Percentiles rank a stretch among this genome's conserved stretches.
These are phyloP conservation scores for peach (Prunus persica) DNA, from an alignment of 306 rosid species.

Conservation along the genomic window DNA sequence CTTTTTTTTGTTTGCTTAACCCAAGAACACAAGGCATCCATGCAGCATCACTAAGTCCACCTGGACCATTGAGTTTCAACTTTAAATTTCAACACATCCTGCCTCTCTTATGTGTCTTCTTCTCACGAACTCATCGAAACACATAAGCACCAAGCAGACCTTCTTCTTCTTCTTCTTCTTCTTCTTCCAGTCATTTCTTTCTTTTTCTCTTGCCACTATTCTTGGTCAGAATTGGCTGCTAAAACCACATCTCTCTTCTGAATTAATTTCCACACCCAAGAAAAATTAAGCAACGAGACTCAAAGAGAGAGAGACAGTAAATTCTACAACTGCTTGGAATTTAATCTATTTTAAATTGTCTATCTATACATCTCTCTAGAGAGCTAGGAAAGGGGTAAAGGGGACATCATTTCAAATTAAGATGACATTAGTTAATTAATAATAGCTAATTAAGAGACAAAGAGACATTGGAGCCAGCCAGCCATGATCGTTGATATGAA, in stretches of 20 bases:
- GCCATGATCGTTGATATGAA: not conserved
- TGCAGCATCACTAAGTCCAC: not conserved
- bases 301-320: not conserved
- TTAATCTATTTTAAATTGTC: not conserved
- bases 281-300: not conserved
- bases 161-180: not conserved
- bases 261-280: not conserved
- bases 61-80: not conserved
- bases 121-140: not conserved
- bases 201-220: not conserved
- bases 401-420: not conserved
- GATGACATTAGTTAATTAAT: not conserved
- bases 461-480: constrained; percentile 10
- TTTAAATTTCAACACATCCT: not conserved
- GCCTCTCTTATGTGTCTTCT: not conserved
- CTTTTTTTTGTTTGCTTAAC: too few species aligned
- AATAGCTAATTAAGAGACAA: not conserved
- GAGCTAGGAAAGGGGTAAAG: not conserved
- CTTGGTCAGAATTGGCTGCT: constrained; percentile 1
- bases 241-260: not conserved
- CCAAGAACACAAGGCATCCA: not conserved
- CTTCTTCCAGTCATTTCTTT: not conserved
- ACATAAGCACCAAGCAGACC: not conserved
- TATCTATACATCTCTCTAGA: not conserved
- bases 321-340: not conserved